These are phyloP conservation scores for Xylaria sp. DNA, from an alignment of 2,329 filamentous ascomycete species.

Conservation along the genomic window DNA sequence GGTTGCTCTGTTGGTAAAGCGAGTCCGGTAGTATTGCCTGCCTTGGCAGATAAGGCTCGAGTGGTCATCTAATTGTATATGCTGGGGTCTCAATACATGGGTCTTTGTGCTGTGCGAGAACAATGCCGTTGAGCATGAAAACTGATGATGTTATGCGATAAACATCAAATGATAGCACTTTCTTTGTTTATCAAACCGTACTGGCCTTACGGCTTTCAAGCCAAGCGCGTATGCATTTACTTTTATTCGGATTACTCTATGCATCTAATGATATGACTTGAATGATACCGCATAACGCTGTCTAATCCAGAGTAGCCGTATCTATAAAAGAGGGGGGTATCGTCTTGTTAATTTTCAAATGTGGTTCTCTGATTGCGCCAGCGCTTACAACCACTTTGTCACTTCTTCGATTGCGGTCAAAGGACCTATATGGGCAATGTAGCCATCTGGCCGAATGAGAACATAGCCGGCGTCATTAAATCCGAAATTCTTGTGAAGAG, in stretches of 20 bases:
- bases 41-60: background rate
- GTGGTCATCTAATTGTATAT: constrained; percentile 9
- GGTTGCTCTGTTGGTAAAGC: background rate
- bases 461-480: constrained; percentile 35
- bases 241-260: background rate
- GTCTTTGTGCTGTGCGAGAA: constrained; percentile 19
- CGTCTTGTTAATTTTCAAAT: background rate
- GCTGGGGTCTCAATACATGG: background rate
- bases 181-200: constrained; percentile 7
- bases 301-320: background rate
- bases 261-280: background rate
- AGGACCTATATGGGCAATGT: constrained; percentile 38
- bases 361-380: background rate
- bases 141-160: background rate
- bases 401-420: constrained; percentile 28
- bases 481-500: constrained; percentile 35
- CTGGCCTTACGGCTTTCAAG: background rate
- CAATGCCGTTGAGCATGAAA: constrained; percentile 4
- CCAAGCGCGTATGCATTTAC: too few relatives aligned
- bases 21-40: background rate
- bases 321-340: constrained; percentile 18
- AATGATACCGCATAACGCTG: background rate
- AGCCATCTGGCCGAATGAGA: constrained; percentile 39
- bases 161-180: background rate
- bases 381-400: constrained; percentile 25